These are phyloP conservation scores for Lathyrus sativus DNA, from an alignment of 306 rosid genomes.

Conservation along the genomic window DNA sequence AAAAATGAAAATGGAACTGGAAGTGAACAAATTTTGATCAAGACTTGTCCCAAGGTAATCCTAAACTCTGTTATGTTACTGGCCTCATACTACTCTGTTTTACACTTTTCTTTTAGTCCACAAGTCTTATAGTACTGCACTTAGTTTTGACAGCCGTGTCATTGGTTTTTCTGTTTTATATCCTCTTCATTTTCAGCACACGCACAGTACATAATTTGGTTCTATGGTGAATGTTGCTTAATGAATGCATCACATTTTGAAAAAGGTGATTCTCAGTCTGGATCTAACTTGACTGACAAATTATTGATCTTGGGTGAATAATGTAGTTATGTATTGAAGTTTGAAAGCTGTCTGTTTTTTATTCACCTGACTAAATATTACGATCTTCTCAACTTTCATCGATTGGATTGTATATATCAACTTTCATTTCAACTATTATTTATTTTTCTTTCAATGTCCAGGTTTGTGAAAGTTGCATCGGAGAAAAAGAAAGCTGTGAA, in stretches of 20 bases:
- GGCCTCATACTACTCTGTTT: not conserved
- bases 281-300: conserved; percentile 16
- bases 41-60: conserved; percentile 85
- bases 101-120: too few relatives aligned
- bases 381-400: not conserved
- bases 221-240: conserved; percentile 8
- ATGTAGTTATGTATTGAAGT: conserved; percentile 14
- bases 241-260: conserved; percentile 11
- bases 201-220: conserved; percentile 8
- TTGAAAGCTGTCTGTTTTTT: conserved; percentile 21
- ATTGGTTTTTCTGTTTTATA: conserved; percentile 16
- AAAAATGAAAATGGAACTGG: conserved; percentile 60
- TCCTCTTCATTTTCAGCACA: not conserved
- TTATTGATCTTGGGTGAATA: conserved; percentile 3
- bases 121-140: too few relatives aligned
- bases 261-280: not conserved
- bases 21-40: conserved; percentile 48
- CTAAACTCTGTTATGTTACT: conserved; percentile 25
- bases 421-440: not conserved
- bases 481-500: conserved; percentile 86
- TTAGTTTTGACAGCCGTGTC: not conserved
- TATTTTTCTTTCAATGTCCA: conserved; percentile 37
- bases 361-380: conserved; percentile 16
- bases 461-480: conserved; percentile 91
- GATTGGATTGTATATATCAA: conserved; percentile 1